Base-by-base conservation (phyloP, 495 filamentous ascomycete species). In the Darksidea phi region DNA sequence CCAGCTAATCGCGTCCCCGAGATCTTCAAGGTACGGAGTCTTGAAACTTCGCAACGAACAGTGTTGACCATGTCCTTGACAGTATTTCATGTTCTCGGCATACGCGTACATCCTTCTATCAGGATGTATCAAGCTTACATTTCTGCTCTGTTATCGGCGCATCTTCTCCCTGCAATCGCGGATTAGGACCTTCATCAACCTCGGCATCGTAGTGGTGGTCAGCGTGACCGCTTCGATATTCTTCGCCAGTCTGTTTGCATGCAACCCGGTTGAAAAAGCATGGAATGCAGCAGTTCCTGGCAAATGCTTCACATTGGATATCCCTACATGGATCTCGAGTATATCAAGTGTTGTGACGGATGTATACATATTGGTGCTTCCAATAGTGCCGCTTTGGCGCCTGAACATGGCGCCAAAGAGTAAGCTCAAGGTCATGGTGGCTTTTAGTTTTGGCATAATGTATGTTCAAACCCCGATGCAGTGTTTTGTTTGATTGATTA, bases 101-200 rank as follows among this genome's bases (percentile, higher is more conserved):
- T 57, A 23, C 8, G 11, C 21, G 2, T 59, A 50, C 28, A 3
- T 38, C 18, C 1, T 41, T 17, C 34, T 42, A 1, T 11, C 34
- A 10, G 24, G 34, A 2, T 2, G 6, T 4, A 24, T 50, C 56
- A 49, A 51, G 32, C 56, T 59, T n/a, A 18, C 45, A 8, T 38
- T 59, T 26, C 56, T 59, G 7, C 36, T 51, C 56, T 36, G 11
- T 26, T 59, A 50, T 18, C 46, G 17, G 21, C 43, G 46, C 13
- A 41, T 59, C 26, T 59, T 59, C 28, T 47, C 20, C 2, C 1
- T 17, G 2, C 41, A 48, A 18, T 2, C 51, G 6, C 26, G 2
- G 13, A 1, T 32, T 2, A 46, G 28, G 3, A 2, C 1, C 8
- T 47, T 26, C 54, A 57, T 57, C 54, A 1, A 47, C 25, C 3